Base-by-base conservation (phyloP, 805 yeast genomes). In the Ogataea zsoltii region DNA sequence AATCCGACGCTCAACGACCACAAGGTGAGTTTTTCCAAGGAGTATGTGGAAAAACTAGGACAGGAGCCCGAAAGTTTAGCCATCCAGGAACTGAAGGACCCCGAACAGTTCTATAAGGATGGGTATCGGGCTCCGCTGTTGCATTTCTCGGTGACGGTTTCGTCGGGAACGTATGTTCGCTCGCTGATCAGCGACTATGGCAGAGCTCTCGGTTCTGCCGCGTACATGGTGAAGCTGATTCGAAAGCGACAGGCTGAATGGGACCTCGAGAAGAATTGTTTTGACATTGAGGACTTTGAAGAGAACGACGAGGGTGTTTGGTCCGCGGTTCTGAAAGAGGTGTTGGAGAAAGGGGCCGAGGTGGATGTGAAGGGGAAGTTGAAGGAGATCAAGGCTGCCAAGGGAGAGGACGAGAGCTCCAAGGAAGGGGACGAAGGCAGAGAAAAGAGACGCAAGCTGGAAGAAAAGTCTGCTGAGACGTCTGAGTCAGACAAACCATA, bases 101-200 rank as follows among this genome's bases (percentile, higher is more conserved):
- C 54, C 2, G 70, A 69, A 6, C 51, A 50, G 3, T 63, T 58
- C 17, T 52, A 57, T 26, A 73, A 73, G 2, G 75, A 70, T 2
- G 57, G 51, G 2, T 75, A 71, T 46, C 72, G 76, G 50, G 82
- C 88, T 2, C 94, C 95, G 2, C 56, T 85, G 39, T 57, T 92
- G 19, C 91, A 85, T 56, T 79, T 94, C 54, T 77, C 75, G 13
- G 79, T 95, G 3, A 76, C 79, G 29, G 99, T 92, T 0, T 85
- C 96, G 1, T 89, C 97, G 0, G 99, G 99, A 1, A 94, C 98
- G 0, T 94, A 94, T 58, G 90, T 94, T 39, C 76, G 99, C 54
- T 85, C 97, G 2, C 69, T 94, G 43, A 75, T 94, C 39, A 88
- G 96, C 66, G 99, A 94, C 59, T 72, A 88, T 35, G 98, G 96